These are phyloP conservation scores for Plasmodium adleri DNA, from an alignment of 169 alveolate species.

Conservation along the genomic window DNA sequence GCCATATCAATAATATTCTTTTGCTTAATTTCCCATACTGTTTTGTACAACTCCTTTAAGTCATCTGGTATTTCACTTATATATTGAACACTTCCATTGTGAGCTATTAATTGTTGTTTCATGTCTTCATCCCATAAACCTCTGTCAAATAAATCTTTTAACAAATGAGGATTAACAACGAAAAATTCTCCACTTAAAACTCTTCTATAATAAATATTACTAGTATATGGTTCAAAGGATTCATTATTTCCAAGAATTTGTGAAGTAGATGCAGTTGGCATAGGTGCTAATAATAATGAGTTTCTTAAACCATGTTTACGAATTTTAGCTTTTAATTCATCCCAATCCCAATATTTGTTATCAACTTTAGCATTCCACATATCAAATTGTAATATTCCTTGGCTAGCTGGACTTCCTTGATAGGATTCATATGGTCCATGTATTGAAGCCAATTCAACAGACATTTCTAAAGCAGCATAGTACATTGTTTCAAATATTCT, in stretches of 20 bases:
- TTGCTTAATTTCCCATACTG: conserved; percentile 99
- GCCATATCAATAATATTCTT: conserved; percentile 97
- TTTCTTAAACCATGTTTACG: conserved; percentile 95
- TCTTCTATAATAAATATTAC: conserved; percentile 97
- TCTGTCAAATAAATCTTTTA: conserved; percentile 94
- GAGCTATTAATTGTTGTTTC: conserved; percentile 94
- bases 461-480: conserved; percentile 96
- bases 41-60: conserved; percentile 93
- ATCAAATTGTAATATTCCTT: conserved; percentile 98
- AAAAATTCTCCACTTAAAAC: conserved; percentile 99
- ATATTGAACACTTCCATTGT: conserved; percentile 96
- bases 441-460: conserved; percentile 94
- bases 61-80: conserved; percentile 95
- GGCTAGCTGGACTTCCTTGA: conserved; percentile 96
- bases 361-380: conserved; percentile 94
- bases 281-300: conserved; percentile 97
- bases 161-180: conserved; percentile 97
- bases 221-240: conserved; percentile 98
- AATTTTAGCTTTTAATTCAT: conserved; percentile 90
- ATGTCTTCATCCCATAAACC: conserved; percentile 95
- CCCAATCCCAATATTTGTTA: conserved; percentile 96
- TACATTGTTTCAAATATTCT: conserved; percentile 98
- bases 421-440: conserved; percentile 96
- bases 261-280: conserved; percentile 99
- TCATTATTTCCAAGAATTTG: conserved; percentile 98